phyloP scores from a whole-genome alignment of 768 basidiomycete species.

The Mycena belliarum region DNA sequence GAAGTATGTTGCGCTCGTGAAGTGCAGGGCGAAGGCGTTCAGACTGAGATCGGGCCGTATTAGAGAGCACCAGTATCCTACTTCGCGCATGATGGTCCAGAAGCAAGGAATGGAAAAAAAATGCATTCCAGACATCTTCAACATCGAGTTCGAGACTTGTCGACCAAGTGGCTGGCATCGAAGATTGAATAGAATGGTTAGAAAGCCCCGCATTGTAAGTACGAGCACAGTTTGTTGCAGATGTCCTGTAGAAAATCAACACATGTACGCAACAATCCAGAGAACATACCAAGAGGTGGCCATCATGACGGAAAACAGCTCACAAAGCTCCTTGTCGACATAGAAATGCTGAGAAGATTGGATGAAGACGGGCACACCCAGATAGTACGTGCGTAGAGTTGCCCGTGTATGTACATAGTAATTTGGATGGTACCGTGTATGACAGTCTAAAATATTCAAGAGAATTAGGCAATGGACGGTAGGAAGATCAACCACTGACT shows the following conservation, averaged over 20 bases:
- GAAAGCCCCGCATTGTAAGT: constrained; percentile 28
- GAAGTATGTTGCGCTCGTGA: constrained; percentile 23
- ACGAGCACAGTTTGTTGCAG: constrained; percentile 30
- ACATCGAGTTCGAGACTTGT: constrained; percentile 11
- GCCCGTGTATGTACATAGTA: constrained; percentile 27
- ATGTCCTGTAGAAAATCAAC: constrained; percentile 22
- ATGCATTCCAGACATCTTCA: constrained; percentile 29
- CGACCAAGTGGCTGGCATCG: constrained; percentile 18
- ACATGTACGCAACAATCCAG: not conserved
- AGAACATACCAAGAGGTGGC: constrained; percentile 3
- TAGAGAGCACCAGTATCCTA: constrained; percentile 15
- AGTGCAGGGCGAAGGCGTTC: constrained; percentile 24
- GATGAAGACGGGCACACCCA: constrained; percentile 15
- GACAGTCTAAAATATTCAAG: constrained; percentile 23
- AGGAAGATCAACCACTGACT: constrained; percentile 20
- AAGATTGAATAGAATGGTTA: not conserved
- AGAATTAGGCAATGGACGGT: not conserved
- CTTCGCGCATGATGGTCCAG: constrained; percentile 20
- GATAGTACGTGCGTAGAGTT: constrained; percentile 24
- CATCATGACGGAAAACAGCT: constrained; percentile 16
- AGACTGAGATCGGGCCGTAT: constrained; percentile 19
- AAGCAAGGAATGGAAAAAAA: constrained; percentile 25
- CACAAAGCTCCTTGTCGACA: not conserved
- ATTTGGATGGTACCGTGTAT: constrained; percentile 30
- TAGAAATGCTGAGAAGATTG: constrained; percentile 17